Percentiles rank a stretch among this genome's conserved stretches.
Conservation (phyloP, 768 basidiomycete species). For the Mycena olivaceomarginata region DNA sequence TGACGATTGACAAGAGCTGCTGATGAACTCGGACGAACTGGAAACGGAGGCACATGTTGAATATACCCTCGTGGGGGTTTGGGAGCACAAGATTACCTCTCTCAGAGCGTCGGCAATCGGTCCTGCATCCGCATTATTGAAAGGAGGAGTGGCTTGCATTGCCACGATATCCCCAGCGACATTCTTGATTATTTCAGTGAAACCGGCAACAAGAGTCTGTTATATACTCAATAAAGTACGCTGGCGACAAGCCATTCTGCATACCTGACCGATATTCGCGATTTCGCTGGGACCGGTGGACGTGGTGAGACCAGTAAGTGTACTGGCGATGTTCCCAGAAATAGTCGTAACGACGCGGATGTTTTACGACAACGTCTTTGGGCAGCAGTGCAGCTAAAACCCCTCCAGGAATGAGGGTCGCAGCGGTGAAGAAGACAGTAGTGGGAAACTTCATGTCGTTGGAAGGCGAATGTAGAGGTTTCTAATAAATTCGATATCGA, state of each 20-base stretch:
- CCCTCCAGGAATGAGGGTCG: neutral
- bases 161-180: neutral
- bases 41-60: neutral
- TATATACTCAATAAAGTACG: neutral
- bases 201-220: neutral
- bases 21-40: conserved; percentile 3
- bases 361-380: neutral
- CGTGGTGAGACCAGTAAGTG: neutral
- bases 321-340: neutral
- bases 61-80: too few relatives aligned
- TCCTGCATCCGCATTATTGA: neutral
- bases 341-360: neutral
- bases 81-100: neutral
- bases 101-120: neutral
- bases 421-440: neutral
- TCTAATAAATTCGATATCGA: neutral
- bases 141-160: conserved; percentile 10
- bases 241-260: neutral
- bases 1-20: conserved; percentile 8
- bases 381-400: neutral
- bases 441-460: neutral
- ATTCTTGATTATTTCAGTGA: neutral
- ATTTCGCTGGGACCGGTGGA: neutral
- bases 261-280: neutral
- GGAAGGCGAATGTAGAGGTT: neutral